Percentiles rank a stretch among this genome's conserved stretches.
These are phyloP conservation scores for Coelastrella sp. DNA, from an alignment of 139 green algal genomes.

Conservation along the genomic window DNA sequence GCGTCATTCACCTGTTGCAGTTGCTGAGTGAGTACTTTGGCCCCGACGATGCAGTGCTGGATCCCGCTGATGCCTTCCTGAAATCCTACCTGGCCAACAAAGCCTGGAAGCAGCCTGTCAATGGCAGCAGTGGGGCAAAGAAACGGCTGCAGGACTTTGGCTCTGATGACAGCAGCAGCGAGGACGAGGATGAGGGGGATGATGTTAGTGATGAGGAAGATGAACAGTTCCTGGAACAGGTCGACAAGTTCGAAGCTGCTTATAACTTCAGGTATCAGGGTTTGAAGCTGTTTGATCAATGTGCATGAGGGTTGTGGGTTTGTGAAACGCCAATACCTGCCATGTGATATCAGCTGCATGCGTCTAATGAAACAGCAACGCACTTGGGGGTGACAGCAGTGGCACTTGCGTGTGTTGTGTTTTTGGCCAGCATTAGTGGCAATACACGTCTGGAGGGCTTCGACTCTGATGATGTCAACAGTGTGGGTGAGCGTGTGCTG, in stretches of 20 bases:
- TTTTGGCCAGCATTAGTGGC: too few relatives aligned
- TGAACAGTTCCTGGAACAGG: slow-evolving; percentile 79
- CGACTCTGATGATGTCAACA: too few relatives aligned
- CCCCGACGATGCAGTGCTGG: slow-evolving; percentile 61
- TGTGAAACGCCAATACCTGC: too few relatives aligned
- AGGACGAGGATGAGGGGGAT: slow-evolving; percentile 37
- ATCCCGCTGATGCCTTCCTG: slow-evolving; percentile 83
- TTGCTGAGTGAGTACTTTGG: slow-evolving; percentile 90
- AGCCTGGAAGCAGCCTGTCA: slow-evolving; percentile 24
- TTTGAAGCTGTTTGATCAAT: too few relatives aligned
- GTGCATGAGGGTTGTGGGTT: too few relatives aligned
- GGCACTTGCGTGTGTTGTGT: too few relatives aligned
- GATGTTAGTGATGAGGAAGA: slow-evolving; percentile 83
- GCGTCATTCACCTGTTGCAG: too few relatives aligned
- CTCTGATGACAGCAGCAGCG: background rate
- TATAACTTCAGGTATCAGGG: slow-evolving; percentile 94
- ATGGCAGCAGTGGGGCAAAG: slow-evolving; percentile 7
- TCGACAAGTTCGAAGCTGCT: slow-evolving; percentile 87
- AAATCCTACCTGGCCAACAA: slow-evolving; percentile 85
- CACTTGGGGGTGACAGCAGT: too few relatives aligned
- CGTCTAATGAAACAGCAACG: too few relatives aligned
- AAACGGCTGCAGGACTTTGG: slow-evolving; percentile 16
- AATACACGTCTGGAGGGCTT: too few relatives aligned
- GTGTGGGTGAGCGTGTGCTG: too few relatives aligned
- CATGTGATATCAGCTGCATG: too few relatives aligned